Percentiles rank a stretch among this genome's conserved stretches.
Conservation (phyloP, 2,329 filamentous ascomycete species). For the Claviceps sp. region DNA sequence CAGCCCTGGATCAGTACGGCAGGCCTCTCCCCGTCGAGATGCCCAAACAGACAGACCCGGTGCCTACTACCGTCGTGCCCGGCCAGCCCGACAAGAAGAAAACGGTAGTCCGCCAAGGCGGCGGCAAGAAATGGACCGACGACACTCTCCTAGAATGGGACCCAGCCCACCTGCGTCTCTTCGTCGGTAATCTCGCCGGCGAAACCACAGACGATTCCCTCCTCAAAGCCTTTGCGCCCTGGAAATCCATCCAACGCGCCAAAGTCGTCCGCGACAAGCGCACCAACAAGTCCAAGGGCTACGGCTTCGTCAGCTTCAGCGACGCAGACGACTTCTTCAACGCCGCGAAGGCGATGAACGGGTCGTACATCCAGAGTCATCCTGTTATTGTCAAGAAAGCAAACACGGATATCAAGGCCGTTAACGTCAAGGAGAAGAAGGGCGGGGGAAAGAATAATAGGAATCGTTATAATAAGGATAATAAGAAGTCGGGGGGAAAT, state of each 20-base stretch:
- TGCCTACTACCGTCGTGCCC: constrained; percentile 30
- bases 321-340: constrained; percentile 95
- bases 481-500: neutral
- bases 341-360: constrained; percentile 94
- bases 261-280: constrained; percentile 91
- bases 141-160: constrained; percentile 88
- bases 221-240: constrained; percentile 83
- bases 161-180: constrained; percentile 82
- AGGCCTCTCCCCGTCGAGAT: constrained; percentile 15
- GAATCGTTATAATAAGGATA: constrained; percentile 12
- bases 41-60: constrained; percentile 15
- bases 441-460: constrained; percentile 21
- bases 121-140: constrained; percentile 88
- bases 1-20: constrained; percentile 20
- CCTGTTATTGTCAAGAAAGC: constrained; percentile 78
- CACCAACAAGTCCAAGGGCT: constrained; percentile 91
- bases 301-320: constrained; percentile 90
- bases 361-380: constrained; percentile 97
- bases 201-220: constrained; percentile 95
- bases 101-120: constrained; percentile 78
- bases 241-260: constrained; percentile 79
- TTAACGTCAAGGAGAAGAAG: constrained; percentile 49
- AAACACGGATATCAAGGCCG: constrained; percentile 79
- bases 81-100: constrained; percentile 53
- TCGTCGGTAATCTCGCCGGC: constrained; percentile 91